Evolutionary conservation across 202 grass and related monocot genomes (phyloP).

Genomic region (Schoenoplectus triqueter): DNA sequence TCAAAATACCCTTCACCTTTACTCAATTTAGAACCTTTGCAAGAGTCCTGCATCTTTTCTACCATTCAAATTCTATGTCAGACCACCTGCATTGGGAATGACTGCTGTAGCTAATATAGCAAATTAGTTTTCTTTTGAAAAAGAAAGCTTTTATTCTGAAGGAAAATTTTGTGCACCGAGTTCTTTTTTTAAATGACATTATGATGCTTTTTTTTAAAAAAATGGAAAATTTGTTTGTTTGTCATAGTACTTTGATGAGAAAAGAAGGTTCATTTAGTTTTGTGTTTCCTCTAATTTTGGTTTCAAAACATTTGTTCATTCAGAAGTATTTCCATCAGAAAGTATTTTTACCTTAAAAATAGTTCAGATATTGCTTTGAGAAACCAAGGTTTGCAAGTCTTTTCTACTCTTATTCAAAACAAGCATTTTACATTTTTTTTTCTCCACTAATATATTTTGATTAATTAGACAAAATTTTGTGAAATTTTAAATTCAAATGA

Average conservation of each 20-base stretch:
- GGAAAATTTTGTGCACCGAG: not conserved
- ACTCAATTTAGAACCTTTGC: no score
- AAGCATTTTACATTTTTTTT: no score
- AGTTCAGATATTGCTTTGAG: no score
- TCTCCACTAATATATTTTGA: no score
- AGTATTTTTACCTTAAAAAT: no score
- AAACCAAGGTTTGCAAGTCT: no score
- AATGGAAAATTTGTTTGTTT: not conserved
- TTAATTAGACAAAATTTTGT: not conserved
- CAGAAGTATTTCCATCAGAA: no score
- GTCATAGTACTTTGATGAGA: not conserved
- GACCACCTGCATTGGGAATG: not conserved
- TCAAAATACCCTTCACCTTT: no score
- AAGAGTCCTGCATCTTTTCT: not conserved
- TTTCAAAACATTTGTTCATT: constrained; percentile 27
- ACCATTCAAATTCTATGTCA: not conserved
- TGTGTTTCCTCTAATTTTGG: not conserved
- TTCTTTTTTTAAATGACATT: not conserved
- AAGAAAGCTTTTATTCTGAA: constrained; percentile 17
- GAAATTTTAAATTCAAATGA: not conserved
- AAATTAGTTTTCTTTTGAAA: not conserved
- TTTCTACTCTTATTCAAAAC: no score
- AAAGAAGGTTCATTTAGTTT: not conserved
- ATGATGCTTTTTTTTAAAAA: not conserved
- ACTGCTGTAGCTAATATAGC: not conserved